Conservation (phyloP, 352 stramenopile genomes). For the Globisporangium alternatum region DNA sequence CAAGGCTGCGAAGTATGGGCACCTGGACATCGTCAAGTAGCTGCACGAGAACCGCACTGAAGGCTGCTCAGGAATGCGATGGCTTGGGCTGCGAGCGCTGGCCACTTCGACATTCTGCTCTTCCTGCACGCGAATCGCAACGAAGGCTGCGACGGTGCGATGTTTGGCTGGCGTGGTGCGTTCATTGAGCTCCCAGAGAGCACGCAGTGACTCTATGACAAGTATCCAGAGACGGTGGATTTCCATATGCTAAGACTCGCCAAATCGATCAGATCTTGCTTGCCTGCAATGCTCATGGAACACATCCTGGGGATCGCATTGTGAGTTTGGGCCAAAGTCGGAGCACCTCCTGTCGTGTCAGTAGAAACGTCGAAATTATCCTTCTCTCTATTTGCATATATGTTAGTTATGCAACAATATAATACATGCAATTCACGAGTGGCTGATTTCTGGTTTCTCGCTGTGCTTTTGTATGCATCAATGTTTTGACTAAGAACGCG, state of each 20-base stretch:
- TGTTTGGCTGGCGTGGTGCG: background rate
- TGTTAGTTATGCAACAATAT: background rate
- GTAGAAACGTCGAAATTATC: background rate
- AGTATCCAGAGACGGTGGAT: background rate
- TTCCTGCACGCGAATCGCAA: background rate
- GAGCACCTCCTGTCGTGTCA: too few relatives aligned
- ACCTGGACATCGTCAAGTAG: background rate
- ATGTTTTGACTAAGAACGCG: background rate
- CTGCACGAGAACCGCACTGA: background rate
- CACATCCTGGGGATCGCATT: too few relatives aligned
- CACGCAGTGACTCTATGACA: background rate
- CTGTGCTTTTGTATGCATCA: background rate
- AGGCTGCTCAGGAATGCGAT: background rate
- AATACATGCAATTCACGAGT: background rate
- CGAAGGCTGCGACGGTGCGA: background rate
- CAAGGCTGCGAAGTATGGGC: background rate
- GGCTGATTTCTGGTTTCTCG: slow-evolving; percentile 4
- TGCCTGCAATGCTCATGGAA: too few relatives aligned
- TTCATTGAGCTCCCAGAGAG: background rate
- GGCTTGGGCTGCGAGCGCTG: background rate
- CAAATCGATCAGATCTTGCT: too few relatives aligned
- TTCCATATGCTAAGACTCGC: background rate
- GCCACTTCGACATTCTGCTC: background rate
- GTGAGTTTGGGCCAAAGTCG: too few relatives aligned
- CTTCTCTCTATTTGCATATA: background rate